Base-by-base conservation (phyloP, 2,329 filamentous ascomycete species). In the Metarhizium humberi region DNA sequence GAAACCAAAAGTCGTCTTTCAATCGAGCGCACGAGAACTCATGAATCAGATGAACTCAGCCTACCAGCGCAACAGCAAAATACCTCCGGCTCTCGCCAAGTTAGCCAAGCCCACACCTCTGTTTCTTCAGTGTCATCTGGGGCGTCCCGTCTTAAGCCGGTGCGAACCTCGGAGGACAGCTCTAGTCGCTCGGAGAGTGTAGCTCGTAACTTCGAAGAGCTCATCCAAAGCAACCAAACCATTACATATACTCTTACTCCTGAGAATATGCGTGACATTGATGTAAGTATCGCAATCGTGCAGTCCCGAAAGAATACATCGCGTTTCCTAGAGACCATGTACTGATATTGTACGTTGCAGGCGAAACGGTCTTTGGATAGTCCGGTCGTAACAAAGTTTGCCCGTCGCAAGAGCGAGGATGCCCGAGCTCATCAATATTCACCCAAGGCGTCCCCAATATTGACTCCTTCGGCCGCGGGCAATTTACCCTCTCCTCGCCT, bases 171-270 rank as follows among this genome's bases (percentile, higher is more conserved):
- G 0, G 82, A 86, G 59, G 83, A 86, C 16, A 79, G 75, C 60
- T 67, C 69, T 18, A 76, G 65, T 55, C 74, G 72, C 6, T 71
- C 75, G 6, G 80, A 82, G 49, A 81, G 85, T 56, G 81, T 86
- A 51, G 80, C 82, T 10, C 82, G 80, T 50, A 84, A 87, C 62
- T 86, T 94, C 63, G 89, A 94, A 64, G 80, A 91, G 62, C 76
- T 92, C 52, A 92, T 94, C 59, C 83, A 88, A 55, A 91, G 88
- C 67, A 86, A 90, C 62, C 83, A 91, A 66, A 92, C 89, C 1
- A 85, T 92, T 47, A 88, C 89, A 62, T 92, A 87, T 67, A 92
- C 89, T 2, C 75, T 92, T 32, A 94, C 89, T 0, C 88, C 89
- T 0, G 84, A 88, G 65, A 88, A 79, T 61, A 89, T 92, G 80